Evolutionary conservation across 108 stramenopile genomes (phyloP).

Genomic region (Schizochytrium sp.): DNA sequence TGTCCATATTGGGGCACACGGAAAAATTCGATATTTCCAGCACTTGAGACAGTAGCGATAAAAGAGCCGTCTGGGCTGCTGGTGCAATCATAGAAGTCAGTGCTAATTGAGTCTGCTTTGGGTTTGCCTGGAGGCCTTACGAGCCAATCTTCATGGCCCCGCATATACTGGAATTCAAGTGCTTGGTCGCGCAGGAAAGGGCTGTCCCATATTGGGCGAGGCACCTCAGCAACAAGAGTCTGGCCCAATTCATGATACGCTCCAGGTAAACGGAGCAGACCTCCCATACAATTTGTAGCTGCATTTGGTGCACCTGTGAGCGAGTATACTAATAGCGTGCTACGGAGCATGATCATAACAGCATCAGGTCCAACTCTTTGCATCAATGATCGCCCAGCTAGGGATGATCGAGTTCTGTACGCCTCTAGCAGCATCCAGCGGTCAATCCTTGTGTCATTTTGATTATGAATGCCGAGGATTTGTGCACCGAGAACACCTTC

Average conservation of each 20-base stretch:
- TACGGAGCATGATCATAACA: neutral
- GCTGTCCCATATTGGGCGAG: neutral
- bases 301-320: neutral
- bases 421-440: slow-evolving; percentile 32
- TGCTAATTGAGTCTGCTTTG: neutral
- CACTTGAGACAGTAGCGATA: neutral
- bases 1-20: neutral
- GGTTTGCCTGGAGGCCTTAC: neutral
- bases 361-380: neutral
- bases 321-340: neutral
- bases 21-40: neutral
- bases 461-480: no score
- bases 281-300: neutral
- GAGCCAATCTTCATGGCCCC: neutral
- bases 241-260: neutral
- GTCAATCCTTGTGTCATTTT: neutral
- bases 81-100: neutral
- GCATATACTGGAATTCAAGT: neutral
- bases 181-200: neutral
- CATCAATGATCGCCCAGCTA: neutral
- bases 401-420: neutral
- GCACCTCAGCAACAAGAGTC: neutral
- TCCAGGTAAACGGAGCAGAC: neutral
- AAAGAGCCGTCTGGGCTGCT: slow-evolving; percentile 1
- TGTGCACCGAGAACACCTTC: no score